Evolutionary conservation across 163 green algal genomes (phyloP), one percentile per base, ranked within the genome.

Genomic region (Scenedesmus sp.): DNA sequence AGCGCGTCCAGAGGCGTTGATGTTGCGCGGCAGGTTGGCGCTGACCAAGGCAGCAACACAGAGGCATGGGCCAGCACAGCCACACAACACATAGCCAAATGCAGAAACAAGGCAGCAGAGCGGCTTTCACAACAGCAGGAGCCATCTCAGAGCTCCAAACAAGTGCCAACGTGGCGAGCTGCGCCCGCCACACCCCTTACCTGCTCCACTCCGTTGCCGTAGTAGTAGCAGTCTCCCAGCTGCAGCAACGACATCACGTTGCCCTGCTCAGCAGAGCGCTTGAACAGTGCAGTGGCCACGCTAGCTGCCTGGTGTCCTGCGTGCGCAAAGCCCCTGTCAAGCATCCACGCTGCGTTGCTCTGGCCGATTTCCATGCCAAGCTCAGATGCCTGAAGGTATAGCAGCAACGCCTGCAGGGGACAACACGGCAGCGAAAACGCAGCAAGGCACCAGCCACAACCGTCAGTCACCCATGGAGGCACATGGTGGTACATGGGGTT

Each of bases 331-430:
- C 92, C 94, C 3, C 94, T 92, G 53, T 96, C 92, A 83, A 99
- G 93, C 94, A 99, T 96, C 95, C 96, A 99, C 5, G 98, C 98
- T 22, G 96, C 97, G 90, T 99, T 99, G 90, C 89, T 95, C 93
- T 98, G 95, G 10, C 89, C 97, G n/a, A 98, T 85, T 94, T 99
- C 97, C 26, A 96, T 91, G 42, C 98, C 98, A 85, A 97, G 94
- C 88, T 98, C 96, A 13, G 96, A 95, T 1, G 95, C 96, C 35
- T 96, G 93, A 79, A 99, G 92, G 94, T 99, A 99, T 40, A 83
- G 43, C 53, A 92, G 84, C 78, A 98, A 90, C 15, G 96, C 94
- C 83, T 89, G 59, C 53, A 85, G 10, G 33, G n/a, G n/a, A n/a
- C n/a, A n/a, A 51, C 40, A 83, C 18, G 18, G 26, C 76, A 85